A percentile compares a stretch with the other conserved stretches of the same genome.
phyloP scores from a whole-genome alignment of 2,329 filamentous ascomycete species.

The Lomentospora prolificans region DNA sequence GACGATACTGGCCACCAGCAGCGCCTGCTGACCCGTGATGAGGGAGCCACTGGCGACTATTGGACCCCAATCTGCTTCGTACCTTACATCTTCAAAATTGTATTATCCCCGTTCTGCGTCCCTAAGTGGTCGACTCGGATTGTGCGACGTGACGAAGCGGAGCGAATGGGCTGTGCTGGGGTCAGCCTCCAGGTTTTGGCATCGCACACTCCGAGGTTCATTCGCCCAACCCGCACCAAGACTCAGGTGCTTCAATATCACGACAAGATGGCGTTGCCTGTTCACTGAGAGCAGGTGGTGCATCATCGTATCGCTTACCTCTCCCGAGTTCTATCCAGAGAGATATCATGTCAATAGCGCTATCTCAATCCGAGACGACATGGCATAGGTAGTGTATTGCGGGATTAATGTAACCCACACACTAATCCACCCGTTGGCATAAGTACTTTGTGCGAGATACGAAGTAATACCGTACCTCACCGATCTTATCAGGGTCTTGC shows the following conservation, averaged over 20 bases:
- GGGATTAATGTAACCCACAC: background rate
- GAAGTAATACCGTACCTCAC: too few species aligned
- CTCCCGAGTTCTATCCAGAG: background rate
- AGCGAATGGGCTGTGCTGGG: conserved; percentile 1
- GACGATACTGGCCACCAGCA: background rate
- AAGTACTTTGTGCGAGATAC: background rate
- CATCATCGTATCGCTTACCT: background rate
- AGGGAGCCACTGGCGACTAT: background rate
- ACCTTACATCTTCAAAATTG: background rate
- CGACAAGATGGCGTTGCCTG: background rate
- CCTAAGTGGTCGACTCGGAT: background rate
- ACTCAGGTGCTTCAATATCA: background rate
- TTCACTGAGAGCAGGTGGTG: background rate
- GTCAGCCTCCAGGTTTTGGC: background rate
- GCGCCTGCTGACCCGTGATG: background rate
- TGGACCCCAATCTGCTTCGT: conserved; percentile 1
- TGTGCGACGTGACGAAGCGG: conserved; percentile 1
- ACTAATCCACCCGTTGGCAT: background rate
- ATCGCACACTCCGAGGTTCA: background rate
- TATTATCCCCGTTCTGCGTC: background rate
- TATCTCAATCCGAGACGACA: background rate
- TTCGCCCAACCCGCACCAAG: background rate
- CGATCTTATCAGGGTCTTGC: too few species aligned
- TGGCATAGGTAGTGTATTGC: background rate
- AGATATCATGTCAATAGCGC: background rate